Evolutionary conservation across 306 rosid genomes (phyloP).

Genomic region (Cicer judaicum): DNA sequence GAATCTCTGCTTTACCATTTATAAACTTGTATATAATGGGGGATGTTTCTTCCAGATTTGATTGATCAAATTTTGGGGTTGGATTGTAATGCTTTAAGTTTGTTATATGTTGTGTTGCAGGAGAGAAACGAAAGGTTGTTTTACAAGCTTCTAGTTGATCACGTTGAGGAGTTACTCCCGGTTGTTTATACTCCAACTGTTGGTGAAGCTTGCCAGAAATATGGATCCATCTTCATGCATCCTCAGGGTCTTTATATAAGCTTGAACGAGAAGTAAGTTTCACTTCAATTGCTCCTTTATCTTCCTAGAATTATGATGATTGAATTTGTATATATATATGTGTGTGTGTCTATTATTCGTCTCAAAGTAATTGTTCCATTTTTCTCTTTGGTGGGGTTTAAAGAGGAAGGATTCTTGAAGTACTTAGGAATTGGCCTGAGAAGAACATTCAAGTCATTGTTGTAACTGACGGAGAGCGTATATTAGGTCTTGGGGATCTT

Average conservation of each 20-base stretch:
- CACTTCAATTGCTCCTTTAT: constrained; percentile 22
- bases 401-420: constrained; percentile 94
- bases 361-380: constrained; percentile 40
- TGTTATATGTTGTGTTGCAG: constrained; percentile 54
- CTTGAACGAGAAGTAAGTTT: constrained; percentile 89
- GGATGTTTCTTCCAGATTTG: background rate
- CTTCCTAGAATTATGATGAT: constrained; percentile 29
- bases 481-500: constrained; percentile 94
- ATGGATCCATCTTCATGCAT: constrained; percentile 78
- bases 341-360: constrained; percentile 17
- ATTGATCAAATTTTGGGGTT: constrained; percentile 8
- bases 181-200: constrained; percentile 96
- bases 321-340: constrained; percentile 32
- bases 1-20: constrained; percentile 16
- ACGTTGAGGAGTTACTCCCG: constrained; percentile 96
- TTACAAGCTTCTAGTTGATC: constrained; percentile 77
- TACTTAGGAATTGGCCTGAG: constrained; percentile 97
- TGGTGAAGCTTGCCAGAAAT: constrained; percentile 99
- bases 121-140: constrained; percentile 86
- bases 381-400: constrained; percentile 20
- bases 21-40: background rate
- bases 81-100: constrained; percentile 22
- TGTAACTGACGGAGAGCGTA: constrained; percentile 96
- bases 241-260: constrained; percentile 97
- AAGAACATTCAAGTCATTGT: constrained; percentile 94